Evolutionary conservation across 768 basidiomycete species (phyloP).

Genomic region (Boletellus emodensis): DNA sequence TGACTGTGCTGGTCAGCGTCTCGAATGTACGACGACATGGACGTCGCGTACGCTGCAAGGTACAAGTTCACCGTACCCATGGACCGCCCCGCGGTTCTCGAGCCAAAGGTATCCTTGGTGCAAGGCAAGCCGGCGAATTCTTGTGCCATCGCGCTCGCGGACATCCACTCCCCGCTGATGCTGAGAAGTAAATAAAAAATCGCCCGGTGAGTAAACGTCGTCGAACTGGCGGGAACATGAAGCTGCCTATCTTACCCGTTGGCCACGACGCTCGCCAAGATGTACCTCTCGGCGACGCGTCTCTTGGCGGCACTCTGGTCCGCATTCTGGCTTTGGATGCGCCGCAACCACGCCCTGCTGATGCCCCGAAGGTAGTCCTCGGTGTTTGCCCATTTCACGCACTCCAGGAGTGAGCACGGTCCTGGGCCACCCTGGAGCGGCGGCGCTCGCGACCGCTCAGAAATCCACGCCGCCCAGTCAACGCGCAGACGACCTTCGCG

Average conservation of each 20-base stretch:
- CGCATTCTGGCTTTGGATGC: conserved; percentile 40
- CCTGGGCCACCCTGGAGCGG: neutral
- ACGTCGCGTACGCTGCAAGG: conserved; percentile 54
- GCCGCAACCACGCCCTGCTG: conserved; percentile 60
- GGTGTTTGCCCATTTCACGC: conserved; percentile 62
- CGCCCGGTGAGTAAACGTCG: conserved; percentile 1
- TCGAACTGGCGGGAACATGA: neutral
- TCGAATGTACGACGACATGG: neutral
- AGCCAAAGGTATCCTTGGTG: neutral
- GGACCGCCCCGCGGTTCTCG: conserved; percentile 20
- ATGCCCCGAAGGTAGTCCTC: conserved; percentile 71
- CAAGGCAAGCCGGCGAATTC: conserved; percentile 54
- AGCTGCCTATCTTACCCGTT: conserved; percentile 49
- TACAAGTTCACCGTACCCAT: conserved; percentile 55
- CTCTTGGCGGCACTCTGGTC: conserved; percentile 38
- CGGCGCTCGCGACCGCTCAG: conserved; percentile 12
- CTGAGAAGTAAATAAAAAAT: conserved; percentile 31
- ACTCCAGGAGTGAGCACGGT: conserved; percentile 13
- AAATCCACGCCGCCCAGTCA: conserved; percentile 67
- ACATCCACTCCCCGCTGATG: conserved; percentile 67
- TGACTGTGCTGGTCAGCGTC: conserved; percentile 41
- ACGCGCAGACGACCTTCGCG: conserved; percentile 36
- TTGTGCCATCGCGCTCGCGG: conserved; percentile 65
- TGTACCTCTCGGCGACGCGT: conserved; percentile 56
- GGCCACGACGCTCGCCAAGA: conserved; percentile 65